Evolutionary conservation across 2,329 filamentous ascomycete species (phyloP).

Genomic region (Teratosphaeriaceae sp.): DNA sequence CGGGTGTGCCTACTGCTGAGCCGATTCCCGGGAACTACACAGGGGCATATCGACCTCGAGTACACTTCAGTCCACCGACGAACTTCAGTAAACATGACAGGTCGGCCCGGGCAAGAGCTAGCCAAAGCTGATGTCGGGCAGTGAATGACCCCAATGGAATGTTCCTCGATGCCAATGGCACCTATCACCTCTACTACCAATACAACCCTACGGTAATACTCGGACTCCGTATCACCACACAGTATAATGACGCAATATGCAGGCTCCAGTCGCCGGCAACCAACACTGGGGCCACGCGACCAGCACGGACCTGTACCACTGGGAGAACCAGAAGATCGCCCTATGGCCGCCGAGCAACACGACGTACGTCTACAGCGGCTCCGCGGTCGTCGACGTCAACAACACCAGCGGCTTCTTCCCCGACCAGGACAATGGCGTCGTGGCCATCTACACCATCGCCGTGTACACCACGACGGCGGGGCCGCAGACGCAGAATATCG

Average conservation of each 20-base stretch:
- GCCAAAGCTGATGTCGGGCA: too few species aligned
- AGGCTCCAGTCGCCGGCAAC: constrained; percentile 44
- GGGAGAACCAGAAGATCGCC: constrained; percentile 59
- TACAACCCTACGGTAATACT: constrained; percentile 46
- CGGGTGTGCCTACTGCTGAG: constrained; percentile 27
- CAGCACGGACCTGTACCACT: constrained; percentile 52
- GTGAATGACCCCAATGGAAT: constrained; percentile 59
- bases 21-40: constrained; percentile 36
- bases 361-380: constrained; percentile 48
- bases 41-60: constrained; percentile 42
- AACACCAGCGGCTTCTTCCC: constrained; percentile 63
- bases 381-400: constrained; percentile 53
- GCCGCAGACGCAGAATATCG: constrained; percentile 52
- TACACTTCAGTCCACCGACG: constrained; percentile 50
- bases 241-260: background rate
- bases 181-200: constrained; percentile 62
- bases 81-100: constrained; percentile 36
- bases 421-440: constrained; percentile 53
- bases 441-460: constrained; percentile 52
- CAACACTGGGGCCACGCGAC: constrained; percentile 57
- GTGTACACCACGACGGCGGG: constrained; percentile 28
- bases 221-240: too few species aligned
- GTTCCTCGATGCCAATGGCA: constrained; percentile 51
- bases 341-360: constrained; percentile 52
- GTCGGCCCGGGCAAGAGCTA: too few species aligned